Evolutionary conservation across 805 yeast species (phyloP), one percentile per base, ranked within the genome.

Genomic region (Starmerella etchellsii): DNA sequence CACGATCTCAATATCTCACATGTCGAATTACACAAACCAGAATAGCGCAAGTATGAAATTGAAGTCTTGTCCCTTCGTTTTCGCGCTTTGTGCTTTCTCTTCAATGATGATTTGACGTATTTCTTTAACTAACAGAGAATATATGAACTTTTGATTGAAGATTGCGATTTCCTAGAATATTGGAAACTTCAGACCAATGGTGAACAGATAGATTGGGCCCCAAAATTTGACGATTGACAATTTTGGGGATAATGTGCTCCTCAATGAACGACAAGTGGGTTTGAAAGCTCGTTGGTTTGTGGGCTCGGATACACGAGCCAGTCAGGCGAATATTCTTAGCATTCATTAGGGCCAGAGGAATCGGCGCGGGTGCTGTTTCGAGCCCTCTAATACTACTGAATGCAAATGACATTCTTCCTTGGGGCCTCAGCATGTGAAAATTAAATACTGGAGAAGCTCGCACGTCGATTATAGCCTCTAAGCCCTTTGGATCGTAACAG

Each of bases 381-480:
- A 20, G 15, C 8, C 53, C 51, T 47, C 13, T n/a, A 19, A 10
- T 5, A 18, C 8, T 16, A 13, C 7, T 27, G 32, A 7, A 15
- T 3, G 55, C 46, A 19, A 55, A 22, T 9, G 56, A 63, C 1
- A 55, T 26, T 2, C 56, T 41, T 15, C 60, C 63, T 15, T 55
- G 60, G 3, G 42, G 41, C 3, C 55, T 52, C 13, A 53, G 42
- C 19, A 48, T 46, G 4, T 47, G 50, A 4, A 60, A 41, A 38
- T 54, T 44, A 16, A 44, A 27, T 15, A 34, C 33, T 15, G 58
- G 51, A 31, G 51, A 50, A 1, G 44, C 40, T 26, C 48, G 28
- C 7, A 60, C 52, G 31, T 60, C 64, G 11, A 62, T 46, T 16
- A 57, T 50, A 10, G 56, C 47, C 33, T 61, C 57, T 8, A 58